Base-by-base conservation (phyloP, 1,284 basidiomycete genomes). In the Ceraceosorus bombacis region DNA sequence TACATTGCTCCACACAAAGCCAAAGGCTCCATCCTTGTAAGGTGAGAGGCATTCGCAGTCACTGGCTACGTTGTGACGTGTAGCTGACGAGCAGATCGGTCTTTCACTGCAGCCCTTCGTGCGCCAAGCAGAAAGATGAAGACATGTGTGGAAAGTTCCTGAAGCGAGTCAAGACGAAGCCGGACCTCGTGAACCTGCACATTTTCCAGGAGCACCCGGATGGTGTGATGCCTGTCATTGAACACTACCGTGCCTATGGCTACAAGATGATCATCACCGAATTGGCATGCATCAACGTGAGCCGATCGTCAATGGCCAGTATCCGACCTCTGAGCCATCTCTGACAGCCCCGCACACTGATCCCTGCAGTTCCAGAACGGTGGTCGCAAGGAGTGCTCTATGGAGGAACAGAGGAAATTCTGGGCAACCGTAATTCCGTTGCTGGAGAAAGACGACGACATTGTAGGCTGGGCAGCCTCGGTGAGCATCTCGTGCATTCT, bases 261-360 rank as follows among this genome's bases (percentile, higher is more conserved):
- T 64, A 70, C 49, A 63, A 63, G 17, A 59, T 72, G 57, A 69
- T 67, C 68, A 65, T 71, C 62, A 71, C 69, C 56, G 70, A 71
- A 51, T 66, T 63, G 13, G 63, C 63, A 1, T 66, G 64, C 55
- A 68, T 66, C 60, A 46, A 46, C 43, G 27, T 27, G 27, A 27
- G 27, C 27, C 1, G 27, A 27, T 27, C 27, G 27, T 27, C 27
- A 27, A 27, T 48, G 46, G 46, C 12, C 12, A 48, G 38, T 1
- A 13, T 36, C 46, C 53, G 53, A 27, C 9, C 17, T 53, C 27
- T 12, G 12, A 12, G 41, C 51, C 27, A 17, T 17, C 15, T 41
- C 10, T 41, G 27, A 43, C 17, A 13, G 15, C 38, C 54, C 49
- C 12, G 6, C 40, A 13, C 40, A 17, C 40, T 41, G 6, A 55